Evolutionary conservation across 495 filamentous ascomycete species (phyloP), one percentile per base, ranked within the genome.

Genomic region (Penicillium pulvis): DNA sequence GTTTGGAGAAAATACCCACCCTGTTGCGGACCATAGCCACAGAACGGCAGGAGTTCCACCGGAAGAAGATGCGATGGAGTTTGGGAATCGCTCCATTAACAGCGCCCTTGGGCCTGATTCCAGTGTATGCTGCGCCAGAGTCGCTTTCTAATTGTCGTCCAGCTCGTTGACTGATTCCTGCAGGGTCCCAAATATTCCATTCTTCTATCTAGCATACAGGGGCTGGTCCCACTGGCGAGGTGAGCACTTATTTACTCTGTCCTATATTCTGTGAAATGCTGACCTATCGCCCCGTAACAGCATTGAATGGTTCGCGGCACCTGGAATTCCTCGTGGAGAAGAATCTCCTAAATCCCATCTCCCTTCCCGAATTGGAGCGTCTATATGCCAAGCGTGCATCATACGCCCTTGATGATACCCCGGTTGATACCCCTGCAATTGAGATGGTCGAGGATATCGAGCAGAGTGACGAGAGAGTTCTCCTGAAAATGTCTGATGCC

Each of bases 151-250:
- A 24, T 46, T 1, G 20, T 23, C 9, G 20, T 47, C 14, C 4
- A 16, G 16, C 14, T 4, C 33, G 9, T 35, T 51, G 48, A 51
- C 48, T 12, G 16, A 26, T 54, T 33, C 24, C 6, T 53, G 14
- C 56, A 96, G 92, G 45, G 78, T 97, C 60, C 93, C 93, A 8
- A 97, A 97, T 69, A 79, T 98, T n/a, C 94, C 94, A 24, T 98
- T 98, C 78, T 97, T 98, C 78, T 99, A 98, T 68, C 79, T 97
- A 17, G 82, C 80, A 2, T 99, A 95, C 73, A 81, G 94, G 64
- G 84, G 84, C 60, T 89, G 79, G 74, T 88, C 85, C 54, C 86
- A 89, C 73, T 88, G 84, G 80, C 79, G 83, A 75, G 83, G 83
- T 55, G n/a, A 39, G 23, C 33, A 14, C 23, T 12, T 19, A 45